A percentile compares a stretch with the other conserved stretches of the same genome.
Evolutionary conservation across 352 stramenopile genomes (phyloP).

Genomic region (Pythium dissotocum): DNA sequence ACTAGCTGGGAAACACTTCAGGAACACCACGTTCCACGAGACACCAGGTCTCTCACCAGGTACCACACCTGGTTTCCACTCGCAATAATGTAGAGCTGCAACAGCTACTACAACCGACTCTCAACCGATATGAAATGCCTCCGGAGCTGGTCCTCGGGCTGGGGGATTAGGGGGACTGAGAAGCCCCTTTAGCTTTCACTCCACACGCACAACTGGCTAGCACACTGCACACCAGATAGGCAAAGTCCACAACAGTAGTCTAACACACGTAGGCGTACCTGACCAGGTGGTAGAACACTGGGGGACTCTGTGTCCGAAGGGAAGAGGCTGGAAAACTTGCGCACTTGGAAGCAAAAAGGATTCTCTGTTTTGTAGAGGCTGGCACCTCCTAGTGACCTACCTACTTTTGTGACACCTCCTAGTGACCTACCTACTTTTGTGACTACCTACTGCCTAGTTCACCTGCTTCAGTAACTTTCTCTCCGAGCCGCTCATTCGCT

Average conservation of each 20-base stretch:
- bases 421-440: background rate
- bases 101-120: too few relatives aligned
- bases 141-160: background rate
- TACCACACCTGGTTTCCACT: too few relatives aligned
- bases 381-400: background rate
- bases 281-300: background rate
- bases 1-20: too few relatives aligned
- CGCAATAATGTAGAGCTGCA: too few relatives aligned
- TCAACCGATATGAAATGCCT: too few relatives aligned
- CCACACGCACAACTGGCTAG: background rate
- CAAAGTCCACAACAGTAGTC: slow-evolving; percentile 1
- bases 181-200: background rate
- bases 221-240: background rate
- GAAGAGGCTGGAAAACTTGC: background rate
- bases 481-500: background rate
- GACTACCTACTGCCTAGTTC: background rate
- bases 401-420: too few relatives aligned
- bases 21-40: too few relatives aligned
- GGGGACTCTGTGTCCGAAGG: slow-evolving; percentile 1
- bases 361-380: background rate
- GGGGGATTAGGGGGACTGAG: background rate
- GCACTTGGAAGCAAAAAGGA: slow-evolving; percentile 3
- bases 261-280: background rate
- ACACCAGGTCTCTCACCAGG: too few relatives aligned
- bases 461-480: background rate